Evolutionary conservation across 805 yeast genomes (phyloP).

Genomic region (Nakazawaea anatomiae): DNA sequence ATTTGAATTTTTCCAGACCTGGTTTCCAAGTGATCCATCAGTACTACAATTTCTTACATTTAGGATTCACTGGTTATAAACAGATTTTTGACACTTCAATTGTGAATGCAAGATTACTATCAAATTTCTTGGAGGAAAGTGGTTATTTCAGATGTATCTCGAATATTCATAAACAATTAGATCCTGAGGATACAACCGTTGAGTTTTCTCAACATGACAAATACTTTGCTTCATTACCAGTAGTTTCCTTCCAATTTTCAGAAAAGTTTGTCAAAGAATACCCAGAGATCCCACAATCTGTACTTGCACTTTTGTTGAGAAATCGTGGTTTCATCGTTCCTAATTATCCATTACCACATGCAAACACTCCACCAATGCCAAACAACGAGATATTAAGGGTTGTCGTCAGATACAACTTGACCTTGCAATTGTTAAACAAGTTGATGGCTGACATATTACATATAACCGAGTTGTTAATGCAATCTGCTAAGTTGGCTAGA

Average conservation of each 20-base stretch:
- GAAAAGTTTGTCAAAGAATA: slow-evolving; percentile 48
- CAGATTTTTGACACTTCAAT: slow-evolving; percentile 56
- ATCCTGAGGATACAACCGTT: slow-evolving; percentile 36
- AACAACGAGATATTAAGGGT: slow-evolving; percentile 72
- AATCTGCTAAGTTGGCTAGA: slow-evolving; percentile 38
- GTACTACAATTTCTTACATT: slow-evolving; percentile 69
- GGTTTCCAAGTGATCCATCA: slow-evolving; percentile 89
- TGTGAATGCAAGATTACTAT: slow-evolving; percentile 65
- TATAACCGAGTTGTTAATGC: slow-evolving; percentile 45
- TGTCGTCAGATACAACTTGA: slow-evolving; percentile 69
- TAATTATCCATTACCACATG: slow-evolving; percentile 71
- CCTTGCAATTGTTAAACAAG: slow-evolving; percentile 54
- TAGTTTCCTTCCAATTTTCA: slow-evolving; percentile 78
- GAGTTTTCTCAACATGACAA: slow-evolving; percentile 29
- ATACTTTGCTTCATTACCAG: slow-evolving; percentile 78
- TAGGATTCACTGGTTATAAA: slow-evolving; percentile 70
- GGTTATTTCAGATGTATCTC: slow-evolving; percentile 69
- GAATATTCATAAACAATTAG: slow-evolving; percentile 50
- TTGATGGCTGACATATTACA: slow-evolving; percentile 56
- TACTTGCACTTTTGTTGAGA: slow-evolving; percentile 67
- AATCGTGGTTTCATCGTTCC: slow-evolving; percentile 84
- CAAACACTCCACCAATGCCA: slow-evolving; percentile 33
- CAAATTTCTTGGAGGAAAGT: slow-evolving; percentile 57
- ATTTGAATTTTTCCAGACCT: slow-evolving; percentile 85
- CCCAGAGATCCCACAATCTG: slow-evolving; percentile 80